phyloP scores from a whole-genome alignment of 2,329 filamentous ascomycete species.

The Nannizzia gypsea region DNA sequence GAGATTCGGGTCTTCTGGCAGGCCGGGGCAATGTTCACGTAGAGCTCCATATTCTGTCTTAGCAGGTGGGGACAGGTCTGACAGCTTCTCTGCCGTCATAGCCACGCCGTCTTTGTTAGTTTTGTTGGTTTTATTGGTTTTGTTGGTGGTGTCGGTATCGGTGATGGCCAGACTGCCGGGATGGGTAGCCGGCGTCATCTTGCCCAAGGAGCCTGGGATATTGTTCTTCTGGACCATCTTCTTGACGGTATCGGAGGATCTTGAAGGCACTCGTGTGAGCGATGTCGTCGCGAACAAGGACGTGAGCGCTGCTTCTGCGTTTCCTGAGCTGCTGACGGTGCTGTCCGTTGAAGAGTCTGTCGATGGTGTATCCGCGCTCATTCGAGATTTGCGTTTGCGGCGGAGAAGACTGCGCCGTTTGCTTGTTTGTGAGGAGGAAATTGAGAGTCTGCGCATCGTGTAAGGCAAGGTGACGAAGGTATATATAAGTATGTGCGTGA shows the following conservation, averaged over 20 bases:
- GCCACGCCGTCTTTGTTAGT: not conserved
- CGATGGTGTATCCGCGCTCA: not conserved
- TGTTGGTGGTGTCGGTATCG: not conserved
- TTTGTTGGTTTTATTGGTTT: too few species aligned
- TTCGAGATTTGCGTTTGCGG: not conserved
- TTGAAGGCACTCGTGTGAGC: not conserved
- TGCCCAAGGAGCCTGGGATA: not conserved
- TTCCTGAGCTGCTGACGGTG: not conserved
- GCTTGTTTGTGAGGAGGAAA: not conserved
- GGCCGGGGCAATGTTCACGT: not conserved
- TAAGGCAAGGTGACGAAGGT: not conserved
- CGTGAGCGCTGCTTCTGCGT: not conserved
- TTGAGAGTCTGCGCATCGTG: not conserved
- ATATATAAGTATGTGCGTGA: not conserved
- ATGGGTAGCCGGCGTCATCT: not conserved
- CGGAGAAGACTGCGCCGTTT: not conserved
- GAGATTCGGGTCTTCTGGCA: slow-evolving; percentile 10
- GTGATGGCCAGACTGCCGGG: not conserved
- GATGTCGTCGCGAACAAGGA: not conserved
- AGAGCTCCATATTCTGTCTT: not conserved
- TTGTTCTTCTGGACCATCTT: not conserved
- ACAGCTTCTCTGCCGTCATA: not conserved
- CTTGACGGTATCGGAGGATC: not conserved
- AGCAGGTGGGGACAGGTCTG: not conserved
- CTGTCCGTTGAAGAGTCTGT: not conserved